A percentile compares a stretch with the other conserved stretches of the same genome.
These are phyloP conservation scores for Aleurites moluccanus DNA, from an alignment of 441 rosid genomes.

Conservation along the genomic window DNA sequence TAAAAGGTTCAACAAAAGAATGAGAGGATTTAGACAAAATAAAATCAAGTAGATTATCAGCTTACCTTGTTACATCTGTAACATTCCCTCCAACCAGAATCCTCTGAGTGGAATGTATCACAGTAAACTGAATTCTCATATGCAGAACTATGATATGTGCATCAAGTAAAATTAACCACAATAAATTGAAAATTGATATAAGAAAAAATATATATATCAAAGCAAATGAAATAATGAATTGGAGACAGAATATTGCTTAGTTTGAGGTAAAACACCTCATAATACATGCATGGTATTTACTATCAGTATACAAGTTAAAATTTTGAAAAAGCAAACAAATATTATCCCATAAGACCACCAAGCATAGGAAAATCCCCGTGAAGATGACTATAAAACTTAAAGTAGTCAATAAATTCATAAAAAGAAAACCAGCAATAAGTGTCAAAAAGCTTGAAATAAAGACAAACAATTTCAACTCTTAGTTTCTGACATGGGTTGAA, in stretches of 20 bases:
- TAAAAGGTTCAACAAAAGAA: conserved; percentile 10
- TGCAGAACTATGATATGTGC: conserved; percentile 51
- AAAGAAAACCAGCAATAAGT: neutral
- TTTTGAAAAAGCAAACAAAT: neutral
- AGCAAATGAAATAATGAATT: neutral
- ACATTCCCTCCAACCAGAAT: conserved; percentile 96
- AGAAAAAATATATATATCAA: neutral
- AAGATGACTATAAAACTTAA: conserved; percentile 6
- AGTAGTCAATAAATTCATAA: neutral
- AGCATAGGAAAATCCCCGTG: neutral
- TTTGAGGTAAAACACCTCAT: neutral
- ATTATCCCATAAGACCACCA: neutral
- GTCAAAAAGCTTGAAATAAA: neutral
- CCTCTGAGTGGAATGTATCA: conserved; percentile 66
- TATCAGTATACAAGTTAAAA: neutral
- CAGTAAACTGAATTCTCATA: conserved; percentile 65
- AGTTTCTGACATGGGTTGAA: neutral
- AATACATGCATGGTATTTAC: neutral
- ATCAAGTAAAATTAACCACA: conserved; percentile 1
- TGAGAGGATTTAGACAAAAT: neutral
- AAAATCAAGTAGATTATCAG: neutral
- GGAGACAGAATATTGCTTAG: neutral
- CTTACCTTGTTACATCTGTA: conserved; percentile 59
- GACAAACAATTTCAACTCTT: conserved; percentile 3
- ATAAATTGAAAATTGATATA: conserved; percentile 11